Conservation (phyloP, 208 protist species). For the Crithidia fasciculata region DNA sequence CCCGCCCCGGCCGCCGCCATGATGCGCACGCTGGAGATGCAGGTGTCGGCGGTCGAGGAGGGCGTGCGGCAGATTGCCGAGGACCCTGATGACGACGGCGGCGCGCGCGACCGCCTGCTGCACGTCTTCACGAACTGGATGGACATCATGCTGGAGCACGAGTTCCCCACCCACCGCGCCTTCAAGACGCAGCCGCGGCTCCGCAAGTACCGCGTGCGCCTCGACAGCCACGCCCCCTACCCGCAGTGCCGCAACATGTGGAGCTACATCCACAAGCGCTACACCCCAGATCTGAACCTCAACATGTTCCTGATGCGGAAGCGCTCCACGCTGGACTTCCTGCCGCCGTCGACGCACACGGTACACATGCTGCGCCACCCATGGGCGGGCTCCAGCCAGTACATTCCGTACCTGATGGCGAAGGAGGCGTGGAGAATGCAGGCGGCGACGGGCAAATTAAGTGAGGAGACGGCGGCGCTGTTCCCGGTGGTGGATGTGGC, state of each 20-base stretch:
- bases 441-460: background rate
- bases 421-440: conserved; percentile 30
- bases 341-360: conserved; percentile 28
- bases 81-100: background rate
- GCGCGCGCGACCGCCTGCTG: background rate
- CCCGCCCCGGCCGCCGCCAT: background rate
- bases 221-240: conserved; percentile 28
- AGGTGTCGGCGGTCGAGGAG: background rate
- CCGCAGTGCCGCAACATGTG: conserved; percentile 30
- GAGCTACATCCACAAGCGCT: conserved; percentile 28
- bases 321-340: conserved; percentile 11
- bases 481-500: conserved; percentile 24
- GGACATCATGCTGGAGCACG: background rate
- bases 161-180: conserved; percentile 8
- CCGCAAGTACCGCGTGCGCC: conserved; percentile 27
- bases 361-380: conserved; percentile 28
- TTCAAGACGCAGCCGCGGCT: conserved; percentile 19
- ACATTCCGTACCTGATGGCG: conserved; percentile 28
- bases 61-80: background rate
- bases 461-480: background rate
- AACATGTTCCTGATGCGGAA: conserved; percentile 22
- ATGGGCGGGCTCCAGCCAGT: conserved; percentile 26
- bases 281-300: conserved; percentile 19
- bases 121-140: background rate
- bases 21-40: background rate